Evolutionary conservation across 2,329 filamentous ascomycete genomes (phyloP), one percentile per base, ranked within the genome.

Genomic region (Monilinia aucupariae): DNA sequence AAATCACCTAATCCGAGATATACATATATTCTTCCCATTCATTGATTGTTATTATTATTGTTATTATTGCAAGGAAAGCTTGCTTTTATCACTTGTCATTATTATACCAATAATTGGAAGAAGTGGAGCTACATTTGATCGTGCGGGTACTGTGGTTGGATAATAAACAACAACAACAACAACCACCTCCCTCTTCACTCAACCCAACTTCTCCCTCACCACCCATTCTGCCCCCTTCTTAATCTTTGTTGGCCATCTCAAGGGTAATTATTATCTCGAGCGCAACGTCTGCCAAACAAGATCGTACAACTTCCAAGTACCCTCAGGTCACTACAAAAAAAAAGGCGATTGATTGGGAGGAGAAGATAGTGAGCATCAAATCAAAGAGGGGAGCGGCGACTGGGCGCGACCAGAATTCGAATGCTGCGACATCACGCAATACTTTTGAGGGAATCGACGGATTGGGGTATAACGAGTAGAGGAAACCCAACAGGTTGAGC

Each of bases 351-450:
- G 30, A 32, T 9, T 25, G 22, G 41, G n/a, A 48, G 50, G 22
- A 48, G n/a, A 48, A 37, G 17, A 48, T n/a, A 39, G 17, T 22
- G 10, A 39, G 27, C 34, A 59, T 39, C 50, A 30, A 50, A 39
- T 51, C 27, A 25, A 49, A 50, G n/a, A 62, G 43, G 50, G 74
- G 74, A 74, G 77, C 77, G 78, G 78, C 78, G 78, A 79, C 78
- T 80, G 79, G 77, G 77, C 78, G 78, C 76, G 67, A 75, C 72
- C 72, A 70, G 67, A 67, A 63, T 71, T 75, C 78, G 77, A 75
- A 80, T 81, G 78, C 75, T 75, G 73, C 72, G 72, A 71, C 67
- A 71, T 55, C 67, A 69, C 64, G 62, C 68, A 64, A 71, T 70
- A 47, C 67, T 70, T 47, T 66, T 71, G 66, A 69, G 64, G 61